phyloP scores from a whole-genome alignment of 352 stramenopile species.

The Phytophthora pseudosyringae region DNA sequence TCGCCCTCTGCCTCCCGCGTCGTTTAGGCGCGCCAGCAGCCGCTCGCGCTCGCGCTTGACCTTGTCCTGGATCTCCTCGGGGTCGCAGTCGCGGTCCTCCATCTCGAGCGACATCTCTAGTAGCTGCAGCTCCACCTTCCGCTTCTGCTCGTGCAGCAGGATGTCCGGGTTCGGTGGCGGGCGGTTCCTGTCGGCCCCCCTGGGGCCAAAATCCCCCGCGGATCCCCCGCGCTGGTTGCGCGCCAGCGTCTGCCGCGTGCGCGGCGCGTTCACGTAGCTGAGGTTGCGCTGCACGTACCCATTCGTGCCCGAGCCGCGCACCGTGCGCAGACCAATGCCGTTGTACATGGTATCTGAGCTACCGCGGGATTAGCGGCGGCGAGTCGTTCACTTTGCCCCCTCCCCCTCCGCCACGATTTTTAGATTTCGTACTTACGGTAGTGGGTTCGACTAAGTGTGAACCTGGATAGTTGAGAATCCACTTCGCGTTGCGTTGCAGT shows the following conservation, averaged over 20 bases:
- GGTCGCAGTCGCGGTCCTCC: slow-evolving; percentile 72
- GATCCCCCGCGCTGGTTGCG: slow-evolving; percentile 44
- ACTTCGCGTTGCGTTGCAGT: slow-evolving; percentile 3
- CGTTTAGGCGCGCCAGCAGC: slow-evolving; percentile 48
- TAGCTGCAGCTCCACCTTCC: slow-evolving; percentile 80
- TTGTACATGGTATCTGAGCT: slow-evolving; percentile 77
- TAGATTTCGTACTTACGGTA: slow-evolving; percentile 11
- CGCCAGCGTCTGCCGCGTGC: slow-evolving; percentile 66
- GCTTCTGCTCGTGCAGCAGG: slow-evolving; percentile 80
- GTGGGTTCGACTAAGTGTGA: slow-evolving; percentile 4
- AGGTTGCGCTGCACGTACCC: slow-evolving; percentile 90
- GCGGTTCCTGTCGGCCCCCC: slow-evolving; percentile 28
- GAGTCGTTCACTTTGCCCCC: slow-evolving; percentile 6
- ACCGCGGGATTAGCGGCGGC: background rate
- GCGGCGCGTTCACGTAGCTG: slow-evolving; percentile 75
- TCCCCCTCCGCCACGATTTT: slow-evolving; percentile 5
- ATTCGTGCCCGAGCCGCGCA: slow-evolving; percentile 89
- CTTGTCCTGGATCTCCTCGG: slow-evolving; percentile 75
- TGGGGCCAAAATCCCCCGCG: slow-evolving; percentile 21
- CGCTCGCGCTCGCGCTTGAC: slow-evolving; percentile 60
- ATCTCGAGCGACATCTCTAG: slow-evolving; percentile 82
- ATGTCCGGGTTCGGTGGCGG: slow-evolving; percentile 76
- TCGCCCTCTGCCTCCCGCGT: background rate
- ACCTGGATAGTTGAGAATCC: slow-evolving; percentile 12
- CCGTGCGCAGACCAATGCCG: slow-evolving; percentile 85